These are phyloP conservation scores for Arachnomyces sp. DNA, from an alignment of 2,329 filamentous ascomycete genomes.

Conservation along the genomic window DNA sequence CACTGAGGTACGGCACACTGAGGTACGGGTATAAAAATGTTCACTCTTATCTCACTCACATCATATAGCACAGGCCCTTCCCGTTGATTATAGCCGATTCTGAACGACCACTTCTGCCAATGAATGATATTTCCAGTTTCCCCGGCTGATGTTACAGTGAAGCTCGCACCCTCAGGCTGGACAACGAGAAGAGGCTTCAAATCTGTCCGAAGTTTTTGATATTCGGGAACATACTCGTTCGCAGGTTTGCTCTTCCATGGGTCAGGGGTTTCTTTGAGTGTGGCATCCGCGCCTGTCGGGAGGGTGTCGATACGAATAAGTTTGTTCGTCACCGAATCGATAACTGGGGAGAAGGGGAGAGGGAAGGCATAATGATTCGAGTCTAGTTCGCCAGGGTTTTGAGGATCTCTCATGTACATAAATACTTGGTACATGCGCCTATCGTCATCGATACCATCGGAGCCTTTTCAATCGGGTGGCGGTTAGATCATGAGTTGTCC, in stretches of 20 bases:
- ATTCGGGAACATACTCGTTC: slow-evolving; percentile 51
- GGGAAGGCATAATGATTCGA: slow-evolving; percentile 63
- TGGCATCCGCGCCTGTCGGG: slow-evolving; percentile 57
- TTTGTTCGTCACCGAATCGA: slow-evolving; percentile 54
- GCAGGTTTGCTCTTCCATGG: slow-evolving; percentile 49
- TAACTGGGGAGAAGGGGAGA: slow-evolving; percentile 57
- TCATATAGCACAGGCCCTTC: slow-evolving; percentile 63
- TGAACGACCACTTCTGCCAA: slow-evolving; percentile 60
- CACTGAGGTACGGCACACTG: slow-evolving; percentile 20
- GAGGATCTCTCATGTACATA: slow-evolving; percentile 53
- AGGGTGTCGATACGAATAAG: slow-evolving; percentile 62
- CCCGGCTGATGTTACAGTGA: slow-evolving; percentile 33
- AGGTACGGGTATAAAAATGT: neutral
- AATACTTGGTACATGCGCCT: slow-evolving; percentile 35
- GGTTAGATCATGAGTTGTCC: too few relatives aligned
- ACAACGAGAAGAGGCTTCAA: slow-evolving; percentile 57
- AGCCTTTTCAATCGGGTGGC: too few relatives aligned
- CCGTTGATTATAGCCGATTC: slow-evolving; percentile 53
- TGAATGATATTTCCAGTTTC: slow-evolving; percentile 46
- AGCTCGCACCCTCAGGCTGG: slow-evolving; percentile 58
- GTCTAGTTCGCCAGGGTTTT: slow-evolving; percentile 52
- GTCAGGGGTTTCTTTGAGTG: slow-evolving; percentile 42
- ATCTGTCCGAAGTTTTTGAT: slow-evolving; percentile 52
- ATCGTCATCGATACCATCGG: slow-evolving; percentile 29
- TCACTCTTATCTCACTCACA: slow-evolving; percentile 33